These are phyloP conservation scores for Massarina eburnea DNA, from an alignment of 2,329 filamentous ascomycete species.

Conservation along the genomic window DNA sequence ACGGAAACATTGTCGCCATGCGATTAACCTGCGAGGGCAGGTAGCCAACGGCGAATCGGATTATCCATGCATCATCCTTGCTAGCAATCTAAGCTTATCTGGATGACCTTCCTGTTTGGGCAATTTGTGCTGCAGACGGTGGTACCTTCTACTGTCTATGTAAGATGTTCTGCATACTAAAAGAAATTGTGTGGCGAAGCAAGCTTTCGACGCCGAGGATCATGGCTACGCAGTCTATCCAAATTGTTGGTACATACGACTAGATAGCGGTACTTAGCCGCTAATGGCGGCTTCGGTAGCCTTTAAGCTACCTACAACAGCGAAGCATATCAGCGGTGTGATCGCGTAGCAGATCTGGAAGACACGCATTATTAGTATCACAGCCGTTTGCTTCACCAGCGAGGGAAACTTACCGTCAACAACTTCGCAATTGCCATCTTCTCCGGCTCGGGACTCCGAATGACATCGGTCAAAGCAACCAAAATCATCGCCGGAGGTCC, in stretches of 20 bases:
- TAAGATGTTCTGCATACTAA: too few relatives aligned
- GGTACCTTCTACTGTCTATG: too few relatives aligned
- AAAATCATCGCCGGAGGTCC: conserved; percentile 59
- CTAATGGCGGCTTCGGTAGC: conserved; percentile 38
- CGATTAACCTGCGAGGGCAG: not conserved
- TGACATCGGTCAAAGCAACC: conserved; percentile 55
- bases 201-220: too few relatives aligned
- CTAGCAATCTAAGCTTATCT: not conserved
- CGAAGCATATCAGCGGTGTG: conserved; percentile 47
- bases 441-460: conserved; percentile 45
- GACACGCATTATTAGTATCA: not conserved
- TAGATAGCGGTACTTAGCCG: not conserved
- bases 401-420: conserved; percentile 43
- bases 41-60: not conserved
- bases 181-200: too few relatives aligned
- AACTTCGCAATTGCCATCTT: conserved; percentile 59
- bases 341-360: conserved; percentile 46
- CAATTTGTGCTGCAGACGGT: too few relatives aligned
- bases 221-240: too few relatives aligned
- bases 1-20: not conserved
- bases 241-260: too few relatives aligned
- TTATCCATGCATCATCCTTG: not conserved
- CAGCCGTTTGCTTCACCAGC: not conserved
- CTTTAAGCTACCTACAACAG: conserved; percentile 48
- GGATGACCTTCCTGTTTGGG: not conserved